Evolutionary conservation across 1,139 yeast species (phyloP).

Genomic region (Sugiyamaella pinicola): DNA sequence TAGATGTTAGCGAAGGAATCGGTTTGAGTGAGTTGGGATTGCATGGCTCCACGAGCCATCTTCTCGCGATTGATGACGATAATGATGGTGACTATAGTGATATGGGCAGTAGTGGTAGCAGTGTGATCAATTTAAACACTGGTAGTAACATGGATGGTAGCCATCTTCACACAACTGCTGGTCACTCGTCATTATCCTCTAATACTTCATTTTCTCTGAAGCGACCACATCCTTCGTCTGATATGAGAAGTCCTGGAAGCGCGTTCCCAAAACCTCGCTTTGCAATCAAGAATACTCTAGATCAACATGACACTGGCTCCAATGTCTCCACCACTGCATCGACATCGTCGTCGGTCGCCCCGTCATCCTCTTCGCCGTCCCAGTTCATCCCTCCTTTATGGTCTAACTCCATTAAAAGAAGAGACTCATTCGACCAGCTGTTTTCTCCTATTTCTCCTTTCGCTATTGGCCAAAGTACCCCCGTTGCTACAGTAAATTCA

Average conservation of each 20-base stretch:
- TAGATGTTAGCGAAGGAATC: background rate
- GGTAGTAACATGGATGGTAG: background rate
- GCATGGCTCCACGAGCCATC: background rate
- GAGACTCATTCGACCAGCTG: conserved; percentile 28
- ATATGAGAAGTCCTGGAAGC: conserved; percentile 11
- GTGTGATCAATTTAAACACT: background rate
- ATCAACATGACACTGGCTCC: conserved; percentile 7
- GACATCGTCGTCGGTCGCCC: conserved; percentile 5
- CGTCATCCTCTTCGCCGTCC: background rate
- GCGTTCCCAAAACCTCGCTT: conserved; percentile 20
- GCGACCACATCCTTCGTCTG: conserved; percentile 22
- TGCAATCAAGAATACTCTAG: conserved; percentile 32
- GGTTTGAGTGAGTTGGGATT: conserved; percentile 1
- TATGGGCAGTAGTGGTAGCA: background rate
- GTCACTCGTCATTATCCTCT: background rate
- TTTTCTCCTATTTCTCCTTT: conserved; percentile 19
- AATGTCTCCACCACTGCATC: conserved; percentile 21
- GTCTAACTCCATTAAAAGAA: conserved; percentile 20
- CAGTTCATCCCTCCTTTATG: conserved; percentile 19
- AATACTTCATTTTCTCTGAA: conserved; percentile 19
- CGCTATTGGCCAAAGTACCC: conserved; percentile 22
- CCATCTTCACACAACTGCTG: background rate
- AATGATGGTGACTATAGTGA: background rate
- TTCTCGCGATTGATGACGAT: background rate
- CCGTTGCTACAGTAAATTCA: conserved; percentile 3